Conservation (phyloP, 2,329 filamentous ascomycete species). For the Alternaria burnsii region DNA sequence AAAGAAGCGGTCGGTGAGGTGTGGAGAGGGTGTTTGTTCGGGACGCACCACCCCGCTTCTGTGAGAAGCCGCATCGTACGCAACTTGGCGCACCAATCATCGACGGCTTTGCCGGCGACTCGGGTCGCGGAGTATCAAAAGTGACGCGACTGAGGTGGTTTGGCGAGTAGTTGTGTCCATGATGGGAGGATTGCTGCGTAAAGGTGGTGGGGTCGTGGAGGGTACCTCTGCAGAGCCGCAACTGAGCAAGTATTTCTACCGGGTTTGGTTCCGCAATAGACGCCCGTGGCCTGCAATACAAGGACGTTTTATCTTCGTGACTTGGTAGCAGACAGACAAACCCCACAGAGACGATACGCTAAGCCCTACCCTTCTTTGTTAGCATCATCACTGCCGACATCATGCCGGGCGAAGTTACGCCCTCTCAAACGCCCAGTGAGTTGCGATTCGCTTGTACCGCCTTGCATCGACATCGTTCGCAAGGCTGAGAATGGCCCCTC, state of each 20-base stretch:
- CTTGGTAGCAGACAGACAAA: background rate
- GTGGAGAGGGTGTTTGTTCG: slow-evolving; percentile 18
- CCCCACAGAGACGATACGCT: slow-evolving; percentile 15
- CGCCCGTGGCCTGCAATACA: background rate
- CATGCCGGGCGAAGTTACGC: slow-evolving; percentile 11
- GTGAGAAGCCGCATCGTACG: slow-evolving; percentile 13
- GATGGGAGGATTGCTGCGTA: slow-evolving; percentile 9
- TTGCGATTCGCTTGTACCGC: slow-evolving; percentile 21
- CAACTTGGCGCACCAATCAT: slow-evolving; percentile 18
- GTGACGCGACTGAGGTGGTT: slow-evolving; percentile 5
- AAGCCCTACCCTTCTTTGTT: slow-evolving; percentile 22
- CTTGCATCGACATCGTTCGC: slow-evolving; percentile 2
- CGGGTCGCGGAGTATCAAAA: slow-evolving; percentile 7
- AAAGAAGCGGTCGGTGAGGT: slow-evolving; percentile 24
- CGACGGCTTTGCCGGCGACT: background rate
- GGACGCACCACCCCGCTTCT: slow-evolving; percentile 19
- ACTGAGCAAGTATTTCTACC: background rate
- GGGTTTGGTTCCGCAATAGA: background rate
- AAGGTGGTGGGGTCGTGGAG: background rate
- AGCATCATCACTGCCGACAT: slow-evolving; percentile 6
- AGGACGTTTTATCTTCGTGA: background rate
- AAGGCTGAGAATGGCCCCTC: slow-evolving; percentile 15
- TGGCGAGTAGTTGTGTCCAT: slow-evolving; percentile 13
- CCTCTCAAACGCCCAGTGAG: slow-evolving; percentile 21
- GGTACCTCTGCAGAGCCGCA: slow-evolving; percentile 22